Evolutionary conservation across 2,329 filamentous ascomycete genomes (phyloP).

Genomic region (Colletotrichum musae): DNA sequence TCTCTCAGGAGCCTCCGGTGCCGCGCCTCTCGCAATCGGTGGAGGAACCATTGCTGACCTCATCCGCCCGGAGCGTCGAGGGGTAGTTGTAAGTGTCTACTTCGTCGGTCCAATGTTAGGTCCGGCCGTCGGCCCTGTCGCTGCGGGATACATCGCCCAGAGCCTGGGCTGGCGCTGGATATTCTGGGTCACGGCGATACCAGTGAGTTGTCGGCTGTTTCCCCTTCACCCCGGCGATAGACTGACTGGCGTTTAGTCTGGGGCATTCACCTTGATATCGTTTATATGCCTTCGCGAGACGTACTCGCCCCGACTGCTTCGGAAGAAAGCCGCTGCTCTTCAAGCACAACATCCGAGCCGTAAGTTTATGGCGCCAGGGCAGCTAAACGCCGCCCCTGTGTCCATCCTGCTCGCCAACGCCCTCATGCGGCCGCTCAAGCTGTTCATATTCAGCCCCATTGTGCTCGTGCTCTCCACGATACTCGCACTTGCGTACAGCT

Average conservation of each 20-base stretch:
- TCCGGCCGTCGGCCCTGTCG: conserved; percentile 61
- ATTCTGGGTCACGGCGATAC: conserved; percentile 63
- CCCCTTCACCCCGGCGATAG: background rate
- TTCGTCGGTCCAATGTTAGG: conserved; percentile 61
- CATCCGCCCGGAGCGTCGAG: conserved; percentile 69
- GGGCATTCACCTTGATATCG: conserved; percentile 52
- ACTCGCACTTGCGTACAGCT: background rate
- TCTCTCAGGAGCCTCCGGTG: conserved; percentile 2
- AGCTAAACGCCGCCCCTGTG: background rate
- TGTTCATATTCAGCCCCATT: background rate
- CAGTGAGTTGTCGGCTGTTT: conserved; percentile 23
- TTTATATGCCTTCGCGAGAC: conserved; percentile 62
- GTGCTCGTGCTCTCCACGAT: background rate
- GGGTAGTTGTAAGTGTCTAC: conserved; percentile 68
- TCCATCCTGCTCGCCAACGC: background rate
- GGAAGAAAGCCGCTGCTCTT: background rate
- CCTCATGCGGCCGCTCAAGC: background rate
- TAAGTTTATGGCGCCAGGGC: background rate
- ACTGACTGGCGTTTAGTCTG: conserved; percentile 41
- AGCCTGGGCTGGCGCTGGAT: conserved; percentile 64
- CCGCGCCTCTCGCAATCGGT: conserved; percentile 56
- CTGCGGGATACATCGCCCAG: conserved; percentile 59
- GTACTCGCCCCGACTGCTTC: conserved; percentile 62
- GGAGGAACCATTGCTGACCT: conserved; percentile 78
- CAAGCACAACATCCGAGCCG: background rate